A percentile compares a stretch with the other conserved stretches of the same genome.
Evolutionary conservation across 805 yeast genomes (phyloP).

Genomic region (Wickerhamomyces silvicola): DNA sequence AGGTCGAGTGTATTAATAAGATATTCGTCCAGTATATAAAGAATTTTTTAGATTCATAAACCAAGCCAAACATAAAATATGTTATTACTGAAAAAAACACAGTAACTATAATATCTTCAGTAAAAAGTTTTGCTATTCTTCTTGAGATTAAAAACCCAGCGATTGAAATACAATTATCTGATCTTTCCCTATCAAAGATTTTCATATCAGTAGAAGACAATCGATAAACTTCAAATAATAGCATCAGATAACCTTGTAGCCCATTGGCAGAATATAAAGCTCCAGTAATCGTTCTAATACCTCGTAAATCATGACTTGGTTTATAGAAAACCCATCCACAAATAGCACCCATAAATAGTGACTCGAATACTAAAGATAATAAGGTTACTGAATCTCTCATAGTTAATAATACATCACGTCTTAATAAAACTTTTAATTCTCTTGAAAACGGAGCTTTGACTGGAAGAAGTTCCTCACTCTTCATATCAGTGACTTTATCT

Average conservation of each 20-base stretch:
- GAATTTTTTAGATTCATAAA: slow-evolving; percentile 40
- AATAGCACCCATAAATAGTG: slow-evolving; percentile 19
- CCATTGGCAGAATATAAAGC: slow-evolving; percentile 48
- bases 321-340: slow-evolving; percentile 74
- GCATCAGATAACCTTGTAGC: slow-evolving; percentile 49
- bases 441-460: slow-evolving; percentile 35
- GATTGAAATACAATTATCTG: slow-evolving; percentile 61
- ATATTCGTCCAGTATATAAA: slow-evolving; percentile 56
- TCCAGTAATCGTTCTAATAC: slow-evolving; percentile 53
- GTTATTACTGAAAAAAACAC: slow-evolving; percentile 53
- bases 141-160: slow-evolving; percentile 65
- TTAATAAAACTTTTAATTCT: slow-evolving; percentile 34
- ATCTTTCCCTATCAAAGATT: slow-evolving; percentile 62
- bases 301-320: slow-evolving; percentile 52
- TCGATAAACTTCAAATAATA: slow-evolving; percentile 54
- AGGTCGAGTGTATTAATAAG: slow-evolving; percentile 49
- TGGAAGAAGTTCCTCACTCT: not conserved
- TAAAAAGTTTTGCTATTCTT: slow-evolving; percentile 55
- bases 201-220: slow-evolving; percentile 48
- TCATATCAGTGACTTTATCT: not conserved
- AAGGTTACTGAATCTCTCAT: slow-evolving; percentile 40
- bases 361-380: slow-evolving; percentile 13
- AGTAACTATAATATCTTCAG: slow-evolving; percentile 67
- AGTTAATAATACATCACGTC: slow-evolving; percentile 36
- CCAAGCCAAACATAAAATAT: slow-evolving; percentile 74